Conservation (phyloP, 371 early-diverging fungal genomes). For the Syncephalis plumigaleata region DNA sequence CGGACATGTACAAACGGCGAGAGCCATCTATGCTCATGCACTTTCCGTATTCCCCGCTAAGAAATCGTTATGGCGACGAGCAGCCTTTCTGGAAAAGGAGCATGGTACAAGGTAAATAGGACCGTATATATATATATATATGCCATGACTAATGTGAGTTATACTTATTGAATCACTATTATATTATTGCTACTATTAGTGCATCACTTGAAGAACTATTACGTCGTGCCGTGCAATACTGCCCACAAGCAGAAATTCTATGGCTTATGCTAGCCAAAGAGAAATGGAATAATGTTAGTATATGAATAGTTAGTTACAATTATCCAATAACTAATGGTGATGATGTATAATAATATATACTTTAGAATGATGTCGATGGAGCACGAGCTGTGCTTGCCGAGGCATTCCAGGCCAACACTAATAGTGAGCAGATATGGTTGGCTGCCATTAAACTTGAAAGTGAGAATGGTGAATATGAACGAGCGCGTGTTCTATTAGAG, state of each 20-base stretch:
- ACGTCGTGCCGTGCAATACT: constrained; percentile 67
- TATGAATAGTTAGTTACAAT: constrained; percentile 17
- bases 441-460: constrained; percentile 92
- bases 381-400: constrained; percentile 70
- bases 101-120: constrained; percentile 41
- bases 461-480: constrained; percentile 62
- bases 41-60: constrained; percentile 58
- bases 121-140: not conserved
- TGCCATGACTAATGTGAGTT: not conserved
- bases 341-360: no score
- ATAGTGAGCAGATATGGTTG: constrained; percentile 83
- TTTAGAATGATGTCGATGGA: constrained; percentile 56
- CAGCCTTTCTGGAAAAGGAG: constrained; percentile 74
- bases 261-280: constrained; percentile 97
- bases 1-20: constrained; percentile 56
- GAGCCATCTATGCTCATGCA: constrained; percentile 78
- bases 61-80: constrained; percentile 70
- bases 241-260: constrained; percentile 83
- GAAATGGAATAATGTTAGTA: constrained; percentile 36
- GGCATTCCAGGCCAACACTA: constrained; percentile 82
- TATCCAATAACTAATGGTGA: not conserved
- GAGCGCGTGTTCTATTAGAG: constrained; percentile 59
- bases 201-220: constrained; percentile 63
- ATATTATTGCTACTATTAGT: no score
- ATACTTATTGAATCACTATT: not conserved